phyloP scores from a whole-genome alignment of 2,329 filamentous ascomycete genomes.

The Fragosphaeria purpurea region DNA sequence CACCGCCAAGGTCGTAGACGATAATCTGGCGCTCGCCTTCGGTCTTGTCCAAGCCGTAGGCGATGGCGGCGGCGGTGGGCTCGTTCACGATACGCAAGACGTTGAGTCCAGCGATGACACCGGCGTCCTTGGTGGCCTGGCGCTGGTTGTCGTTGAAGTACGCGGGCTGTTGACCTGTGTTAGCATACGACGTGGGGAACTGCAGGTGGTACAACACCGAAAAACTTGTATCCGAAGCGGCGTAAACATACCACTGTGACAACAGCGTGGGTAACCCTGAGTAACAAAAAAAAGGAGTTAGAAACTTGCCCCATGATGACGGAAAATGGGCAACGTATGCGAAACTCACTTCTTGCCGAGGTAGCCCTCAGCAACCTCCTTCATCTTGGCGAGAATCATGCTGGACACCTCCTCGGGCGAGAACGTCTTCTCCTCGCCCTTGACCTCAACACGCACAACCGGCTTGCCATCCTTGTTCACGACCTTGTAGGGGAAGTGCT shows the following conservation, averaged over 20 bases:
- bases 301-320: not conserved
- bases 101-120: constrained; percentile 83
- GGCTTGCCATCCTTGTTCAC: constrained; percentile 85
- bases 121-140: constrained; percentile 93
- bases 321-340: constrained; percentile 74
- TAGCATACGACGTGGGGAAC: not conserved
- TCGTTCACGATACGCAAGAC: constrained; percentile 96
- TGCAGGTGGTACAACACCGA: constrained; percentile 73
- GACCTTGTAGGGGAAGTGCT: constrained; percentile 98
- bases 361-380: constrained; percentile 60
- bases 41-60: constrained; percentile 85
- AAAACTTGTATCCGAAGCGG: too few species aligned
- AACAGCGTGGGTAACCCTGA: constrained; percentile 65
- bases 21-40: constrained; percentile 79
- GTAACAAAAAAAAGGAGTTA: not conserved
- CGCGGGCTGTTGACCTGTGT: constrained; percentile 44
- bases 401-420: constrained; percentile 52
- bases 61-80: constrained; percentile 88
- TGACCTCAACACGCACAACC: constrained; percentile 60
- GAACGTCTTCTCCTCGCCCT: constrained; percentile 45
- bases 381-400: constrained; percentile 55
- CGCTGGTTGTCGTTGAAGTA: constrained; percentile 99
- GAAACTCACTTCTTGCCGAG: constrained; percentile 70
- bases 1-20: constrained; percentile 88
- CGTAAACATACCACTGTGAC: constrained; percentile 56